Conservation (phyloP, 345 rosid species). For the Acer campestre region DNA sequence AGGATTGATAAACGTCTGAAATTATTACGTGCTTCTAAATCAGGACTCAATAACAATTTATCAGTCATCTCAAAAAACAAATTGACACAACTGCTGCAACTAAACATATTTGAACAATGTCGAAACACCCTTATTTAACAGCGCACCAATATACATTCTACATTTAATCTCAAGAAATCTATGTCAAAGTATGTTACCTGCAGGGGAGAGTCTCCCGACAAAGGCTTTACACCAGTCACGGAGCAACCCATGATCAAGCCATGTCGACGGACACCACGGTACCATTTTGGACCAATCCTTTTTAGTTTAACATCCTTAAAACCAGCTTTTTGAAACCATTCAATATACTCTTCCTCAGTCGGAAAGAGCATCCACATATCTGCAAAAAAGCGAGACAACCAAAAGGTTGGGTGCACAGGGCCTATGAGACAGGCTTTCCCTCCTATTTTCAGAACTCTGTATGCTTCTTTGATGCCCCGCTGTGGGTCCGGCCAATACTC, state of each 20-base stretch:
- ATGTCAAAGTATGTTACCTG: constrained; percentile 23
- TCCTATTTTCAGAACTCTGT: constrained; percentile 41
- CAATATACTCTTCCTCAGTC: constrained; percentile 45
- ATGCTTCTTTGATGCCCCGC: constrained; percentile 44
- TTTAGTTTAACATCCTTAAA: constrained; percentile 37
- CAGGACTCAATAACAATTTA: neutral
- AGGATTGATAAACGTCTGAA: neutral
- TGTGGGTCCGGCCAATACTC: constrained; percentile 46
- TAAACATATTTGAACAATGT: neutral
- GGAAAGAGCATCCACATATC: constrained; percentile 48
- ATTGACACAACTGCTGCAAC: neutral
- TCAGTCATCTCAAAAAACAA: neutral
- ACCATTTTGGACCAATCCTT: constrained; percentile 48
- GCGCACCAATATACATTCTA: neutral
- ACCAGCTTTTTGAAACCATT: constrained; percentile 45
- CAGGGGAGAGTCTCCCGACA: constrained; percentile 39
- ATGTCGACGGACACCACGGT: constrained; percentile 38
- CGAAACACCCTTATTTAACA: neutral
- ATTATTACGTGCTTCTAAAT: neutral
- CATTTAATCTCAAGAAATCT: neutral
- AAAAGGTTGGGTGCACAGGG: constrained; percentile 43
- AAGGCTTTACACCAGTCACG: constrained; percentile 38
- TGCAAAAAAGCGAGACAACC: constrained; percentile 41
- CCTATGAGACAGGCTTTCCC: constrained; percentile 44
- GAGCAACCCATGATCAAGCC: constrained; percentile 49